Conservation (phyloP, 2,329 filamentous ascomycete species). For the Thielaviopsis ethacetica region DNA sequence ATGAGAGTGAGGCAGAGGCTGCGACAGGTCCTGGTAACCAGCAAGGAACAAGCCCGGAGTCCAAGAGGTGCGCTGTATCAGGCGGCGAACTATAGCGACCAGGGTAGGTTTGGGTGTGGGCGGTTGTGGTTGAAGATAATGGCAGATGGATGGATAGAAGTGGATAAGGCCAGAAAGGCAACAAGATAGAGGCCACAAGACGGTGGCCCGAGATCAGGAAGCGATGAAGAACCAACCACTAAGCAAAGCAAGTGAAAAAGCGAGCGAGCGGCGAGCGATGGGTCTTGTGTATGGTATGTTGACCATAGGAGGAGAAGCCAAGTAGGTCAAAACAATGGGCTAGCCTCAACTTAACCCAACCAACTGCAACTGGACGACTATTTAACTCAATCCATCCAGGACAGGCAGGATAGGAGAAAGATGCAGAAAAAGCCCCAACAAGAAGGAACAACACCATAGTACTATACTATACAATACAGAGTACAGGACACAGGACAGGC, state of each 20-base stretch:
- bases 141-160: neutral
- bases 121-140: neutral
- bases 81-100: neutral
- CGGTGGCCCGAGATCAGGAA: neutral
- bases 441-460: neutral
- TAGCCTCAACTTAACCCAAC: neutral
- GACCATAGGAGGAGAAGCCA: neutral
- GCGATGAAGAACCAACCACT: neutral
- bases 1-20: neutral
- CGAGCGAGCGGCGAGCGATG: neutral
- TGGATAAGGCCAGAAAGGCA: neutral
- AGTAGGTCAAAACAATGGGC: neutral
- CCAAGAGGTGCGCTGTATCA: neutral
- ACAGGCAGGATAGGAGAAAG: neutral
- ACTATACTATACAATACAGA: neutral
- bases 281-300: too few relatives aligned
- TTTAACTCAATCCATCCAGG: neutral
- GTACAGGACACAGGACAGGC: too few relatives aligned
- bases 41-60: slow-evolving; percentile 1
- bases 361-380: too few relatives aligned
- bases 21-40: neutral
- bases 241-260: neutral
- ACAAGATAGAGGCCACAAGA: neutral
- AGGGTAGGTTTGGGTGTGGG: slow-evolving; percentile 1
- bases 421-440: neutral